These are phyloP conservation scores for Talaromyces islandicus DNA, from an alignment of 2,329 filamentous ascomycete species.

Conservation along the genomic window DNA sequence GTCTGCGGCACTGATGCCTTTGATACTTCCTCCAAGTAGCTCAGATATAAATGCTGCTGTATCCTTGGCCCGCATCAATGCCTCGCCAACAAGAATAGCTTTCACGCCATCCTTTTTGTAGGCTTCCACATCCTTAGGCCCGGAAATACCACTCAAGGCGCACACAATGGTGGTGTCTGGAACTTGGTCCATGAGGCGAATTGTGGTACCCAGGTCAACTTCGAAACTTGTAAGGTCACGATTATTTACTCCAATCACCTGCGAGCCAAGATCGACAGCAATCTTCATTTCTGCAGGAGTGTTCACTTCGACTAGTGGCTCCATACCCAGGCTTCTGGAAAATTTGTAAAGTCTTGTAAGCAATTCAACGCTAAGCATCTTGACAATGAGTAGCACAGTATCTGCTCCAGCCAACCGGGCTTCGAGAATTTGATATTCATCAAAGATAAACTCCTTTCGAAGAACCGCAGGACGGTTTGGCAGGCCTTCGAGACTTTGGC, in stretches of 20 bases:
- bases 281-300: slow-evolving; percentile 87
- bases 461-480: slow-evolving; percentile 86
- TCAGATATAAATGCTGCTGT: slow-evolving; percentile 76
- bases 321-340: slow-evolving; percentile 87
- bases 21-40: slow-evolving; percentile 59
- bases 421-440: slow-evolving; percentile 96
- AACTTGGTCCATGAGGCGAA: slow-evolving; percentile 79
- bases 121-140: slow-evolving; percentile 76
- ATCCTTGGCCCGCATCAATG: slow-evolving; percentile 86
- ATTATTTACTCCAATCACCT: slow-evolving; percentile 97
- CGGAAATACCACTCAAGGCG: slow-evolving; percentile 89
- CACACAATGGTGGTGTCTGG: slow-evolving; percentile 82
- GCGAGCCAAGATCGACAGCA: slow-evolving; percentile 77
- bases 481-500: slow-evolving; percentile 84
- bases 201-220: slow-evolving; percentile 89
- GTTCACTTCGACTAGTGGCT: slow-evolving; percentile 94
- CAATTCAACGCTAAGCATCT: slow-evolving; percentile 79
- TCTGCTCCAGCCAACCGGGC: slow-evolving; percentile 88
- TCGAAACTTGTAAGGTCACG: slow-evolving; percentile 94
- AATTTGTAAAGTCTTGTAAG: slow-evolving; percentile 80
- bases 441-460: slow-evolving; percentile 95
- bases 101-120: slow-evolving; percentile 87
- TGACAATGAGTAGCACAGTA: slow-evolving; percentile 91
- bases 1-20: slow-evolving; percentile 9
- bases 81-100: slow-evolving; percentile 89